Conservation (phyloP, 176 grass and related monocot species). For the Triticum monococcum region DNA sequence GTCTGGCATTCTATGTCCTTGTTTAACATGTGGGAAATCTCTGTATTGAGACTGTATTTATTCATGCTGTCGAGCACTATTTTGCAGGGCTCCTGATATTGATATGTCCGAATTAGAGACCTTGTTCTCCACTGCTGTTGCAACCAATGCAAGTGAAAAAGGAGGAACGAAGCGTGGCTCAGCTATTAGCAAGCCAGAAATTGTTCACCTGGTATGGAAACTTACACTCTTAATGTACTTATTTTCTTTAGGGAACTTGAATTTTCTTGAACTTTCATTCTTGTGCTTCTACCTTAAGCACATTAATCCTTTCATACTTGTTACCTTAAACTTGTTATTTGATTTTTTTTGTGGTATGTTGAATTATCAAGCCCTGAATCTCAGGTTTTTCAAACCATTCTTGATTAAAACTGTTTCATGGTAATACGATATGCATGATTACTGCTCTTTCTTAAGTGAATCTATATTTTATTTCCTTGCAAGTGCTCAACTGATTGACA, state of each 20-base stretch:
- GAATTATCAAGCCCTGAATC: neutral
- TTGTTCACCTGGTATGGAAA: slow-evolving; percentile 80
- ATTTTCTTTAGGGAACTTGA: neutral
- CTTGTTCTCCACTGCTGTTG: slow-evolving; percentile 64
- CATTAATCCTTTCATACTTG: slow-evolving; percentile 2
- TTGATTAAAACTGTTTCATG: slow-evolving; percentile 8
- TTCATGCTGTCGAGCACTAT: neutral
- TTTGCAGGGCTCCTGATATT: slow-evolving; percentile 78
- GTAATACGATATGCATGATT: neutral
- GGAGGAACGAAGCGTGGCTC: slow-evolving; percentile 62
- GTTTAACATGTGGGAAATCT: slow-evolving; percentile 5
- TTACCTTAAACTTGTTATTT: slow-evolving; percentile 8
- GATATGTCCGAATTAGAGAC: slow-evolving; percentile 79
- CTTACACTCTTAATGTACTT: neutral
- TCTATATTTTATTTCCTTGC: neutral
- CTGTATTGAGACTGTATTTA: slow-evolving; percentile 30
- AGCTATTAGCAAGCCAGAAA: slow-evolving; percentile 79
- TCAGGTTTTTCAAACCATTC: neutral
- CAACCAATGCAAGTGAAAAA: slow-evolving; percentile 65
- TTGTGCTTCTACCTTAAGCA: slow-evolving; percentile 13
- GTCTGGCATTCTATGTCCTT: neutral
- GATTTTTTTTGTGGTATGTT: neutral
- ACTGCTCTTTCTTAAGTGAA: slow-evolving; percentile 2
- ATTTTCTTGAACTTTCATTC: neutral
- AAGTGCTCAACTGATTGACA: neutral